These are phyloP conservation scores for Gilbertella persicaria DNA, from an alignment of 371 early-diverging fungal species.

Conservation along the genomic window DNA sequence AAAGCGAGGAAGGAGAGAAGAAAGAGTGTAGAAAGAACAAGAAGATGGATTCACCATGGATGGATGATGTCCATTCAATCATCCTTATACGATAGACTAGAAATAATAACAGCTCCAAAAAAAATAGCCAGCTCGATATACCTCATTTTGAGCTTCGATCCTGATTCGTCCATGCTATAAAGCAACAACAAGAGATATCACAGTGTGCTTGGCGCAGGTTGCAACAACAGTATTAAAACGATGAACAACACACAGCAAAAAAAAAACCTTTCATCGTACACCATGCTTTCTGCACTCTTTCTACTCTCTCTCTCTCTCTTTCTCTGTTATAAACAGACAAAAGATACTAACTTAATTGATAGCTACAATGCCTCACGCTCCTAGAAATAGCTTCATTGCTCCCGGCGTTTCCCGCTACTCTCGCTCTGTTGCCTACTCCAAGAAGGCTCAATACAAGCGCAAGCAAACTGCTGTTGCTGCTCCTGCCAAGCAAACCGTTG, in stretches of 20 bases:
- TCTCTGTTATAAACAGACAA: not conserved
- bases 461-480: constrained; percentile 60
- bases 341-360: not conserved
- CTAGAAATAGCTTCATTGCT: constrained; percentile 78
- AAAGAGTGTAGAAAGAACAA: not conserved
- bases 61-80: no score
- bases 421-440: constrained; percentile 79
- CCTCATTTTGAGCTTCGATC: no score
- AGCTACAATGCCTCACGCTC: constrained; percentile 62
- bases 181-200: no score
- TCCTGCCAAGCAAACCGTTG: constrained; percentile 53
- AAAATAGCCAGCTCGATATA: no score
- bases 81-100: no score
- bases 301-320: not conserved
- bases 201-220: no score
- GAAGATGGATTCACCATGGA: constrained; percentile 12
- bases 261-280: no score
- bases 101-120: no score
- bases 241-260: no score
- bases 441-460: constrained; percentile 86
- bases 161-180: no score
- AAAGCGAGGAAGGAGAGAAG: not conserved
- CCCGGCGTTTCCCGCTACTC: constrained; percentile 85
- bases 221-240: no score
- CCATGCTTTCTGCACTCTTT: no score